phyloP scores from a whole-genome alignment of 148 eudicot species.

The Rhododendron henanense region DNA sequence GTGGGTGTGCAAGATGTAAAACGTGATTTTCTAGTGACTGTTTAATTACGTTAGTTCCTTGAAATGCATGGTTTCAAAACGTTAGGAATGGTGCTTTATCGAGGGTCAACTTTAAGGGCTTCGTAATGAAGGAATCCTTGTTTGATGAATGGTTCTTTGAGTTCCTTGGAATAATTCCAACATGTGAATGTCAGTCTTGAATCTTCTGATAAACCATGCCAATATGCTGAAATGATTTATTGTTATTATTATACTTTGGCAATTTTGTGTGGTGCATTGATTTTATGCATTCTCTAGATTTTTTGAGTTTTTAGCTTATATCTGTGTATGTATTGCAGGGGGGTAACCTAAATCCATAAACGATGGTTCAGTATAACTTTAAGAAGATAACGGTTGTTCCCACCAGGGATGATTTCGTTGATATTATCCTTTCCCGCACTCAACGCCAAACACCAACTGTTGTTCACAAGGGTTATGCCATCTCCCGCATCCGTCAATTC shows the following conservation, averaged over 20 bases:
- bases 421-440: constrained; percentile 84
- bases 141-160: neutral
- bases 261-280: neutral
- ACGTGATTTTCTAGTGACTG: neutral
- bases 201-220: neutral
- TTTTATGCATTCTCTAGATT: neutral
- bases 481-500: constrained; percentile 73
- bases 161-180: neutral
- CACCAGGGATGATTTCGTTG: constrained; percentile 75
- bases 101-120: neutral
- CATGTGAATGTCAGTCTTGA: neutral
- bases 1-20: neutral
- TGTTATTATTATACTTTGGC: no score
- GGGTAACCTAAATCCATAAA: constrained; percentile 16
- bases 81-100: neutral
- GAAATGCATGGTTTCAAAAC: neutral
- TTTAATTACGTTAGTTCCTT: neutral
- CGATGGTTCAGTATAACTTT: constrained; percentile 85
- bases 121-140: neutral
- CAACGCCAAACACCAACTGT: constrained; percentile 88
- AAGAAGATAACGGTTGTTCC: constrained; percentile 92
- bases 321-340: constrained; percentile 14
- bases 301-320: neutral
- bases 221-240: neutral
- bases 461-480: constrained; percentile 94